Evolutionary conservation across 78 protist genomes (phyloP).

Genomic region (Dictyostelium intermedium): DNA sequence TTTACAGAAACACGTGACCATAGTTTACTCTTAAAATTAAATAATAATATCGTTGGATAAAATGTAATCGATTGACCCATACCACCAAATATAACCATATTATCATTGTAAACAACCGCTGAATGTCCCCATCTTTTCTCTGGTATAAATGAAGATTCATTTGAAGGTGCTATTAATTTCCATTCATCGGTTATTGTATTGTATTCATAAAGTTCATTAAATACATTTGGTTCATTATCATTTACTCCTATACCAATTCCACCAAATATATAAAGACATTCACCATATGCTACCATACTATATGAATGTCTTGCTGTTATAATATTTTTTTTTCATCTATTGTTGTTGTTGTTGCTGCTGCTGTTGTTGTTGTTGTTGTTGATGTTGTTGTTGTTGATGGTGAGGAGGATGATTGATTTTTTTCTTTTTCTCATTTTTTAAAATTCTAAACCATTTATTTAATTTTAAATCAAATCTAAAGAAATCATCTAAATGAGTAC

Average conservation of each 20-base stretch:
- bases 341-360: neutral
- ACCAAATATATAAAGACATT: slow-evolving; percentile 30
- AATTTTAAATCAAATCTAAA: slow-evolving; percentile 14
- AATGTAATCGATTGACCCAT: neutral
- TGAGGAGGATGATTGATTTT: neutral
- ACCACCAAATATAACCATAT: slow-evolving; percentile 53
- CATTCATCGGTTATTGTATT: neutral
- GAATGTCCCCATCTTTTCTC: slow-evolving; percentile 53
- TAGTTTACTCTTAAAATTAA: neutral
- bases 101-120: neutral
- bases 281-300: slow-evolving; percentile 19
- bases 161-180: neutral
- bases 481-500: slow-evolving; percentile 37
- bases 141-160: neutral
- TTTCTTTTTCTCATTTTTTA: neutral
- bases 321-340: neutral
- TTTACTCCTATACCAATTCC: neutral
- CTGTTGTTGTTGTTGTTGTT: neutral
- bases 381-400: neutral
- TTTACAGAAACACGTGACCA: slow-evolving; percentile 1
- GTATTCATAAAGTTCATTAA: slow-evolving; percentile 5
- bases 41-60: neutral
- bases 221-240: neutral
- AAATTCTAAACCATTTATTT: slow-evolving; percentile 5
- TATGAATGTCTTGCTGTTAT: slow-evolving; percentile 14